These are phyloP conservation scores for Claviceps humidiphila DNA, from an alignment of 2,329 filamentous ascomycete genomes.

Conservation along the genomic window DNA sequence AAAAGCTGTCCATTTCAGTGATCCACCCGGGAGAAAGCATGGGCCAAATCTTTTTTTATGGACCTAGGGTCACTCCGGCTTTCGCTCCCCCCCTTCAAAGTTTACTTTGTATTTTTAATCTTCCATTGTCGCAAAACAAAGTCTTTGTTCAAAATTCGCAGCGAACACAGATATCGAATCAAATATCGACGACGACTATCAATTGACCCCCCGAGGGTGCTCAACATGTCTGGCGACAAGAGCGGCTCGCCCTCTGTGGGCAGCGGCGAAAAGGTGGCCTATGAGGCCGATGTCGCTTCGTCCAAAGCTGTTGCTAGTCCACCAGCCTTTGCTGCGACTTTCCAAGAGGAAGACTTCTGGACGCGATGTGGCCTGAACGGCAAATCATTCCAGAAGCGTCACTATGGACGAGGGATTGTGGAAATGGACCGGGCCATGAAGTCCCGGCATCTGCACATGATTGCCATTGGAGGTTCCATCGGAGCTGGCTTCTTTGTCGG, in stretches of 20 bases:
- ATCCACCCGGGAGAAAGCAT: too few relatives aligned
- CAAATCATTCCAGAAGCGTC: constrained; percentile 21
- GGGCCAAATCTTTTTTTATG: too few relatives aligned
- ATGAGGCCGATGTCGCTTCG: constrained; percentile 1
- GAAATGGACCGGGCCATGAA: constrained; percentile 37
- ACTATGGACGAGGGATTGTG: constrained; percentile 17
- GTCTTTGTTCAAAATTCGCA: too few relatives aligned
- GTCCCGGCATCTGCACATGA: constrained; percentile 48
- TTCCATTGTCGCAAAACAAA: too few relatives aligned
- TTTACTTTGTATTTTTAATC: too few relatives aligned
- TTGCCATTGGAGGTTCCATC: constrained; percentile 48
- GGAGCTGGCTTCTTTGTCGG: constrained; percentile 52
- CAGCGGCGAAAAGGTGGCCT: constrained; percentile 5
- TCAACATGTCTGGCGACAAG: constrained; percentile 1
- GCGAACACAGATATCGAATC: too few relatives aligned
- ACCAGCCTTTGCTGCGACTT: constrained; percentile 7
- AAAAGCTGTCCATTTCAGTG: too few relatives aligned
- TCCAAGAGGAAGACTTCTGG: constrained; percentile 18
- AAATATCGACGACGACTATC: too few relatives aligned
- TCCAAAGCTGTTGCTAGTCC: constrained; percentile 2
- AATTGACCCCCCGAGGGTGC: background rate
- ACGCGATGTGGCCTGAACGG: constrained; percentile 23
- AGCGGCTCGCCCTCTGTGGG: background rate
- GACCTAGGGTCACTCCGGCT: too few relatives aligned
- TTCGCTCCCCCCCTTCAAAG: too few relatives aligned